These are phyloP conservation scores for Trichoderma cornu-damae DNA, from an alignment of 2,329 filamentous ascomycete genomes.

Conservation along the genomic window DNA sequence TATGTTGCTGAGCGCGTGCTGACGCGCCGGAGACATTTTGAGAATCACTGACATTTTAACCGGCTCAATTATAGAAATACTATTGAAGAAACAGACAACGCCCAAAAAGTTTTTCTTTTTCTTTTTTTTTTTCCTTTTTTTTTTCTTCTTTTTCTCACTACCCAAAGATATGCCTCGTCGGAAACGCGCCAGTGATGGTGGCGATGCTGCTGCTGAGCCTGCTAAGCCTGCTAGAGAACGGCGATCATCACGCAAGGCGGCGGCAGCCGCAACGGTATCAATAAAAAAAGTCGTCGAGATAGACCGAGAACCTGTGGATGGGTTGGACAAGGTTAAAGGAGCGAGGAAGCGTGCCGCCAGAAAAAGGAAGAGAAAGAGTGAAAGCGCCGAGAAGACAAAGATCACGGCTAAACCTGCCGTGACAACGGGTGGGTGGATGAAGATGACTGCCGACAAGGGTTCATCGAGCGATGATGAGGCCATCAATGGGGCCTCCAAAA, in stretches of 20 bases:
- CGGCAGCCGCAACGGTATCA: slow-evolving; percentile 13
- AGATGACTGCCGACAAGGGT: background rate
- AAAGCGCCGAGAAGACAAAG: background rate
- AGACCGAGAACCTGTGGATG: background rate
- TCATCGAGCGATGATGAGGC: background rate
- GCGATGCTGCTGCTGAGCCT: slow-evolving; percentile 22
- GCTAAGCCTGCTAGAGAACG: slow-evolving; percentile 27
- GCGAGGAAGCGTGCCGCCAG: background rate
- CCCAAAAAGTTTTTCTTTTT: too few species aligned
- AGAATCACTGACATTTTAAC: too few species aligned
- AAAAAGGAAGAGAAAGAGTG: background rate
- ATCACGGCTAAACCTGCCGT: background rate
- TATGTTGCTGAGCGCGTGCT: slow-evolving; percentile 8
- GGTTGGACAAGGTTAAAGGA: background rate
- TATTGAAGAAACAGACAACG: too few species aligned
- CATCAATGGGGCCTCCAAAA: background rate
- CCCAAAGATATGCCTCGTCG: slow-evolving; percentile 22
- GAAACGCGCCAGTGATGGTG: slow-evolving; percentile 21
- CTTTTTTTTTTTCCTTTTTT: background rate
- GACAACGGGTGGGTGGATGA: background rate
- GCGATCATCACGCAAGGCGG: slow-evolving; percentile 28
- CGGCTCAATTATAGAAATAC: too few species aligned
- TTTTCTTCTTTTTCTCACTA: background rate
- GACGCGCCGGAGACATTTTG: background rate
- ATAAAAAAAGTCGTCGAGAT: background rate